Conservation (phyloP, 1,139 yeast genomes). For the Fermentozyma sake region DNA sequence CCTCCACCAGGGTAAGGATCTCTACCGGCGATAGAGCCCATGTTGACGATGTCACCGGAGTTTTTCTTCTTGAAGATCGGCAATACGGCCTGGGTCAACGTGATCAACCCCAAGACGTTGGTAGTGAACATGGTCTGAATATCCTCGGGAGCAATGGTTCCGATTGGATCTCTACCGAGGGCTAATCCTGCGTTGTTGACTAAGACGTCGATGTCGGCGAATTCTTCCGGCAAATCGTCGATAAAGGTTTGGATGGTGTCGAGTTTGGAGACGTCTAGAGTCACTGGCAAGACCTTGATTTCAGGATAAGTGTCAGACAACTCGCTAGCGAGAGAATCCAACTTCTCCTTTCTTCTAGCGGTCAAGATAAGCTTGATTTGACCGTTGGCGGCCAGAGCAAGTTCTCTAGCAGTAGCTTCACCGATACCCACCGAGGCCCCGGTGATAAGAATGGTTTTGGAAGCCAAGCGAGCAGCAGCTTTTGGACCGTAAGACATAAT, state of each 20-base stretch:
- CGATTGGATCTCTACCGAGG: constrained; percentile 36
- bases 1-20: constrained; percentile 86
- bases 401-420: constrained; percentile 37
- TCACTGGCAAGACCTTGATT: constrained; percentile 23
- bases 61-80: constrained; percentile 46
- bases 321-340: constrained; percentile 24
- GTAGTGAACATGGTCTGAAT: constrained; percentile 37
- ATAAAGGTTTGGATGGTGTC: constrained; percentile 31
- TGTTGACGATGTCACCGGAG: constrained; percentile 72
- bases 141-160: constrained; percentile 28
- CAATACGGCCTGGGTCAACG: constrained; percentile 35
- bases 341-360: constrained; percentile 39
- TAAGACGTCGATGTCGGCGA: constrained; percentile 36
- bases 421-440: constrained; percentile 74
- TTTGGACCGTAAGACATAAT: constrained; percentile 48
- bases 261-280: constrained; percentile 35
- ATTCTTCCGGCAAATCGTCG: constrained; percentile 27
- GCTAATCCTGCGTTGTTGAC: constrained; percentile 44
- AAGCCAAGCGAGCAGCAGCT: constrained; percentile 57
- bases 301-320: constrained; percentile 22
- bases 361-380: constrained; percentile 36
- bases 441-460: constrained; percentile 59
- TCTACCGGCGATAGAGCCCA: constrained; percentile 87
- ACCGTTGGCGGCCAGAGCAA: constrained; percentile 37
- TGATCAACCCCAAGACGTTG: constrained; percentile 39